Evolutionary conservation across 106 monocot species (phyloP).

Genomic region (Vanilla planifolia): DNA sequence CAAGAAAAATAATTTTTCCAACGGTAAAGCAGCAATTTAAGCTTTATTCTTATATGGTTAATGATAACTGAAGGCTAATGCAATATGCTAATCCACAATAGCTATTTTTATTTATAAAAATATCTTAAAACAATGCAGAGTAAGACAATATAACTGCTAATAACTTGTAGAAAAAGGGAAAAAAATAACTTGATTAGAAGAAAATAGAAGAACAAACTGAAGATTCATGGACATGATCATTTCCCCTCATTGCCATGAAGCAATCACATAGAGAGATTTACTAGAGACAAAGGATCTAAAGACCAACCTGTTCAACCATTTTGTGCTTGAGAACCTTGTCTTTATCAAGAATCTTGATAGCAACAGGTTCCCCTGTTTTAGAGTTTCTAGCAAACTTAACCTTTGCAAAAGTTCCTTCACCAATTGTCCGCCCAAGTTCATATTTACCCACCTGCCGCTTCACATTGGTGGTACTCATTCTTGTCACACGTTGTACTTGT

Average conservation of each 20-base stretch:
- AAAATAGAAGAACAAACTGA: background rate
- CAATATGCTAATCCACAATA: too few species aligned
- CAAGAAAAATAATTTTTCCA: too few species aligned
- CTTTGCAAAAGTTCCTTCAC: conserved; percentile 94
- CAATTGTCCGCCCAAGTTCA: conserved; percentile 88
- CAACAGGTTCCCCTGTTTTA: conserved; percentile 72
- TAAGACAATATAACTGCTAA: background rate
- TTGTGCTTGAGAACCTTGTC: conserved; percentile 94
- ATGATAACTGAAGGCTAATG: too few species aligned
- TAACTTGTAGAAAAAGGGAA: background rate
- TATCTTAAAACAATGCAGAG: background rate
- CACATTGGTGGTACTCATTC: conserved; percentile 54
- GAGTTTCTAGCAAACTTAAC: conserved; percentile 82
- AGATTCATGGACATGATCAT: background rate
- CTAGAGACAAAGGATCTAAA: background rate
- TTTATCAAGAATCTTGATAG: conserved; percentile 89
- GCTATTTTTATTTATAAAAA: background rate
- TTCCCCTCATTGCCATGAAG: background rate
- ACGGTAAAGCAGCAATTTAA: too few species aligned
- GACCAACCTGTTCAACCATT: conserved; percentile 79
- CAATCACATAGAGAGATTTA: background rate
- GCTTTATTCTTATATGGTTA: too few species aligned
- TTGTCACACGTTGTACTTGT: background rate
- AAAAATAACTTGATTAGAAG: background rate
- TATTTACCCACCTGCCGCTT: conserved; percentile 80